These are phyloP conservation scores for Pseudozyma sp. DNA, from an alignment of 1,284 basidiomycete species.

Conservation along the genomic window DNA sequence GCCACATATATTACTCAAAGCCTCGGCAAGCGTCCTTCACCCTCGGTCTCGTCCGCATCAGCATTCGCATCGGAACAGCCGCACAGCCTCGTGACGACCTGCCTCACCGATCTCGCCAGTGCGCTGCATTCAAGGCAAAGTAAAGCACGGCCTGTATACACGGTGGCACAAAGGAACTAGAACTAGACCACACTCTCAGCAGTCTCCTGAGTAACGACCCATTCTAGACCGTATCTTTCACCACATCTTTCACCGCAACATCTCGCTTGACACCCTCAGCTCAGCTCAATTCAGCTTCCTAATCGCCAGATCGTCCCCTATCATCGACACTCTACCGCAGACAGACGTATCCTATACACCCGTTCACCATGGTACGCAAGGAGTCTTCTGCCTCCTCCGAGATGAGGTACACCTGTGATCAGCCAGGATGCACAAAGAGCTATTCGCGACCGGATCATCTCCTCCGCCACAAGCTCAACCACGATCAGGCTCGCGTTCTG, in stretches of 20 bases:
- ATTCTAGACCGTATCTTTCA: too few relatives aligned
- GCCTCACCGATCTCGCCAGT: neutral
- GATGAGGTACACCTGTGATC: conserved; percentile 52
- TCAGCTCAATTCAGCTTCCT: too few relatives aligned
- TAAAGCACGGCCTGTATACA: too few relatives aligned
- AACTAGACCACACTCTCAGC: neutral
- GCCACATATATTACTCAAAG: neutral
- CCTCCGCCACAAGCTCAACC: conserved; percentile 58
- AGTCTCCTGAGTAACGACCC: neutral
- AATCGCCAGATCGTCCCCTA: neutral
- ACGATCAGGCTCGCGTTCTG: conserved; percentile 50
- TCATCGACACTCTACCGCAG: neutral
- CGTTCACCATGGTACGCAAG: conserved; percentile 32
- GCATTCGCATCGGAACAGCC: neutral
- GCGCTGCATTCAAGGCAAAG: too few relatives aligned
- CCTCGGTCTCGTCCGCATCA: neutral
- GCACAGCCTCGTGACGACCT: neutral
- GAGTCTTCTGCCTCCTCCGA: conserved; percentile 41
- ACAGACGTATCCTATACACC: neutral
- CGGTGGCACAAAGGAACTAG: too few relatives aligned
- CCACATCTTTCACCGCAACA: neutral
- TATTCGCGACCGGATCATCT: conserved; percentile 59
- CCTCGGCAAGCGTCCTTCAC: neutral
- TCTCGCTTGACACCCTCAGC: too few relatives aligned
- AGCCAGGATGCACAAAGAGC: conserved; percentile 52